Conservation (phyloP, 2,329 filamentous ascomycete genomes). For the Fusarium burgessii region DNA sequence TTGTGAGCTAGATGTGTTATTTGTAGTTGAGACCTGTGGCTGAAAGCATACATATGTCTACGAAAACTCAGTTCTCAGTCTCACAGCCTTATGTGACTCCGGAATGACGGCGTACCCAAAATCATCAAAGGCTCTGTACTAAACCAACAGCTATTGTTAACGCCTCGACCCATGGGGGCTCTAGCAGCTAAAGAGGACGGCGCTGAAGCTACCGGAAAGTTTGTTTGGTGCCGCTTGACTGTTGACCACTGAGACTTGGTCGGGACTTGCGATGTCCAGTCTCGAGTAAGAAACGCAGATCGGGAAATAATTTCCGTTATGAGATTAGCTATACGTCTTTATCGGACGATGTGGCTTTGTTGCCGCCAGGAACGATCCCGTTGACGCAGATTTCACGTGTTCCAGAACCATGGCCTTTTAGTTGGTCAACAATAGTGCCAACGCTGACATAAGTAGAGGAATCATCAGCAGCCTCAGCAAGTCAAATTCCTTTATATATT, state of each 20-base stretch:
- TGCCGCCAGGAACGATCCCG: background rate
- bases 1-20: too few species aligned
- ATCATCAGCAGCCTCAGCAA: too few species aligned
- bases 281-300: background rate
- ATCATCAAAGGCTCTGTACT: too few species aligned
- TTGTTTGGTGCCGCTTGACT: background rate
- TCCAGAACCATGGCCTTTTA: background rate
- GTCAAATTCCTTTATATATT: too few species aligned
- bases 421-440: background rate
- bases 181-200: background rate
- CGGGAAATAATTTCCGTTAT: background rate
- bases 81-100: background rate
- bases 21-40: too few species aligned
- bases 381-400: background rate
- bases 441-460: too few species aligned
- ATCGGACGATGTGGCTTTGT: background rate
- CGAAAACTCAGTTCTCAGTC: background rate
- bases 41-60: too few species aligned
- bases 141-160: background rate
- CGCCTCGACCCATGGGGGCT: background rate
- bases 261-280: background rate
- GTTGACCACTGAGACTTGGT: fast-evolving
- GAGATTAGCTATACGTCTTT: background rate
- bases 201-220: fast-evolving
- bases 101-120: background rate